Evolutionary conservation across 495 filamentous ascomycete genomes (phyloP).

Genomic region (Neurospora sublineolata): DNA sequence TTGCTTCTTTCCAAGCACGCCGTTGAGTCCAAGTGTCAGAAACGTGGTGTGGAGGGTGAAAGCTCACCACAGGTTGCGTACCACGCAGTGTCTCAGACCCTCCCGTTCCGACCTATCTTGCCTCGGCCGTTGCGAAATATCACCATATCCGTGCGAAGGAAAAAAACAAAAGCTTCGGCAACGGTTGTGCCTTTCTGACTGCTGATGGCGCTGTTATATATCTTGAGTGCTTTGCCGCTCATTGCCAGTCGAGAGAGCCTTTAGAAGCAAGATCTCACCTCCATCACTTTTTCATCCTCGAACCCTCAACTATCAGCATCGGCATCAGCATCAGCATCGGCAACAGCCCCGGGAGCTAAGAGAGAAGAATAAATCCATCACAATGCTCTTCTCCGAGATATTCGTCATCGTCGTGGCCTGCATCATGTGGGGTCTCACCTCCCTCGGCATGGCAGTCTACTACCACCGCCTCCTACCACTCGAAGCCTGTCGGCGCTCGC

Average conservation of each 20-base stretch:
- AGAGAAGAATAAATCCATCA: neutral
- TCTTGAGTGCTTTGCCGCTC: neutral
- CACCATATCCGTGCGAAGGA: neutral
- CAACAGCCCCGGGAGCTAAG: neutral
- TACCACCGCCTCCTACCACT: constrained; percentile 4
- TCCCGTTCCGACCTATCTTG: neutral
- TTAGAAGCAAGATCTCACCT: neutral
- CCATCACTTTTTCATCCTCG: neutral
- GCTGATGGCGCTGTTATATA: neutral
- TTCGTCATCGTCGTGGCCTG: constrained; percentile 1
- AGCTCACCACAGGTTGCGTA: neutral
- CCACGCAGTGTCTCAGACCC: neutral
- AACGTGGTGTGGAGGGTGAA: neutral
- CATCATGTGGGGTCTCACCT: constrained; percentile 3
- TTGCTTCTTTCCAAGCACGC: neutral
- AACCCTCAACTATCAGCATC: neutral
- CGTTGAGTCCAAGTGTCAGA: neutral
- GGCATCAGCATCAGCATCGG: neutral
- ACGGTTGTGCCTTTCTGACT: neutral
- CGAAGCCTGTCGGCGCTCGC: constrained; percentile 4
- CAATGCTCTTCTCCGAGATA: neutral
- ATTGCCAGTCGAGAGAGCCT: neutral
- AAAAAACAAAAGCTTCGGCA: neutral
- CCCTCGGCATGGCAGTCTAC: constrained; percentile 6
- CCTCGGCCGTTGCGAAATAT: neutral